Evolutionary conservation across 164 flowering plant genomes (phyloP).

Genomic region (Vitis cinerea): DNA sequence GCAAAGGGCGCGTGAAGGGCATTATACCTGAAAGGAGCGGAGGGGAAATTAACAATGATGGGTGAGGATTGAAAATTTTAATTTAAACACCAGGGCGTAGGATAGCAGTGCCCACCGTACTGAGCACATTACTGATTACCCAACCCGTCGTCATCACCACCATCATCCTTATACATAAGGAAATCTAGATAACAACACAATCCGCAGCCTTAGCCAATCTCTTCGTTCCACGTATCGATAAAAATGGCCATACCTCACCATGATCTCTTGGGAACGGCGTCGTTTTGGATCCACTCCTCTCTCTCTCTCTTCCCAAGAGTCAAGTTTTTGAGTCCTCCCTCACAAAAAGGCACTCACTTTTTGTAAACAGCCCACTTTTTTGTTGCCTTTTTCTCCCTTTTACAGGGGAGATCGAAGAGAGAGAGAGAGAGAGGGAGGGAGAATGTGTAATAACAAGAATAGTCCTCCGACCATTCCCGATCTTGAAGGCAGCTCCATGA

Average conservation of each 20-base stretch:
- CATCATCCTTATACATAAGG: constrained; percentile 10
- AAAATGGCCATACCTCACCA: constrained; percentile 10
- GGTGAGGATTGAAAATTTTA: no score
- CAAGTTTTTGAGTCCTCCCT: no score
- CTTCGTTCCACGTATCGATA: constrained; percentile 31
- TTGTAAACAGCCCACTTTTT: neutral
- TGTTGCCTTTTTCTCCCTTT: neutral
- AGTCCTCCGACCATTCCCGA: neutral
- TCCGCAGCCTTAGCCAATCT: constrained; percentile 30
- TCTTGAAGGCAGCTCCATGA: neutral
- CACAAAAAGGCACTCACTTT: no score
- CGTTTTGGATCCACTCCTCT: neutral
- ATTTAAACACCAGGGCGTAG: no score
- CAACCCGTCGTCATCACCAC: neutral
- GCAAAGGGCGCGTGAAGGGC: no score
- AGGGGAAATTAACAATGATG: no score
- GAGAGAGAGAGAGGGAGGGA: neutral
- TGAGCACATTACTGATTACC: neutral
- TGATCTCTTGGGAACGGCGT: constrained; percentile 7
- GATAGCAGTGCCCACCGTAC: no score
- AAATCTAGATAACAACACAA: constrained; percentile 40
- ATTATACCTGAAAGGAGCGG: no score
- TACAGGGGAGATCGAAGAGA: neutral
- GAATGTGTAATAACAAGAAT: constrained; percentile 13
- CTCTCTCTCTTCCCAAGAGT: neutral